These are phyloP conservation scores for Hypoxylon intermedium DNA, from an alignment of 495 filamentous ascomycete species.

Conservation along the genomic window DNA sequence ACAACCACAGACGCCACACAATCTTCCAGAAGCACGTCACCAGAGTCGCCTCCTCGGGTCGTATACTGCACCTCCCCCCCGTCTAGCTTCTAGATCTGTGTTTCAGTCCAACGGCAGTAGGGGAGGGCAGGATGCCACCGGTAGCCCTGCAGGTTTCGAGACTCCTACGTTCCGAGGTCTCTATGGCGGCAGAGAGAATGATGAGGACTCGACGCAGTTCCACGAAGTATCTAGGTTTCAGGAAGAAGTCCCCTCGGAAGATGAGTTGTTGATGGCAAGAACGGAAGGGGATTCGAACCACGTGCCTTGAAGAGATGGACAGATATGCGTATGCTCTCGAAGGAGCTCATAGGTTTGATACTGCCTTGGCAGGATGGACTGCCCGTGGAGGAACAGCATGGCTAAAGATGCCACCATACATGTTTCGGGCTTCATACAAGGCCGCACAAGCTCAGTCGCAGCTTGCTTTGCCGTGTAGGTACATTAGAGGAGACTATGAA, in stretches of 20 bases:
- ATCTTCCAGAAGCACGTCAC: constrained; percentile 60
- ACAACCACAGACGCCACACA: constrained; percentile 64
- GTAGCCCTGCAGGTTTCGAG: constrained; percentile 46
- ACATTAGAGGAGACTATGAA: background rate
- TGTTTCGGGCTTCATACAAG: constrained; percentile 4
- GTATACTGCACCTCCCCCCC: constrained; percentile 53
- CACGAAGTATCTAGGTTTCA: constrained; percentile 35
- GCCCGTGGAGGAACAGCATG: constrained; percentile 1
- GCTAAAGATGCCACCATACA: constrained; percentile 8
- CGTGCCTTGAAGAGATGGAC: background rate
- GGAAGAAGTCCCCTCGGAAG: constrained; percentile 7
- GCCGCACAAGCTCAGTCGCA: background rate
- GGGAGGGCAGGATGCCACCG: constrained; percentile 8
- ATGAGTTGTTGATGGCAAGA: background rate
- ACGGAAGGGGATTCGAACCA: background rate
- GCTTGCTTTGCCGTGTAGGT: constrained; percentile 10
- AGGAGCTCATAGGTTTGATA: constrained; percentile 11
- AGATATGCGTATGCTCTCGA: background rate
- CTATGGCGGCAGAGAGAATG: constrained; percentile 57
- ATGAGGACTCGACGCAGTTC: constrained; percentile 49
- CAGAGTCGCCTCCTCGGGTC: constrained; percentile 54
- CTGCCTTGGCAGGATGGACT: background rate
- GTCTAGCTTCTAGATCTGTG: constrained; percentile 19
- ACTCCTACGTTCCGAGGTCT: constrained; percentile 51
- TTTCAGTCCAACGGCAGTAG: constrained; percentile 23